Evolutionary conservation across 73 alveolate species (phyloP).

Genomic region (Paramecium sonneborni): DNA sequence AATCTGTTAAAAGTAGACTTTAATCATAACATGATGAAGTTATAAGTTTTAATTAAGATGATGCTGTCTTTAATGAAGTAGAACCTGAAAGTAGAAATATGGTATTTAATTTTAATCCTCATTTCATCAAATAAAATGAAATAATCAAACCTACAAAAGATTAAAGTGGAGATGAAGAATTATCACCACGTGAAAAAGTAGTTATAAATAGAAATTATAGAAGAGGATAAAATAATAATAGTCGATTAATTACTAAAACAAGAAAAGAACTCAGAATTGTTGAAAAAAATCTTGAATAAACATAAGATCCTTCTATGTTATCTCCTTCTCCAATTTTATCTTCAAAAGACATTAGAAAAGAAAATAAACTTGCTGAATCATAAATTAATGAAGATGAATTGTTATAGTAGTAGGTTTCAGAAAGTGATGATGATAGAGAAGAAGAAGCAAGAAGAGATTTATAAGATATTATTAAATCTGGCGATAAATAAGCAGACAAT

Average conservation of each 20-base stretch:
- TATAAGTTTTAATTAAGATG: constrained; percentile 32
- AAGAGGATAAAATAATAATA: not conserved
- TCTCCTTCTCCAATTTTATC: constrained; percentile 2
- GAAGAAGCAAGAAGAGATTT: not conserved
- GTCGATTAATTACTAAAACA: not conserved
- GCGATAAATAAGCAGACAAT: not conserved
- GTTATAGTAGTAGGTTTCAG: not conserved
- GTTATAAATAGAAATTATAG: not conserved
- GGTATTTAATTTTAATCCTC: constrained; percentile 35
- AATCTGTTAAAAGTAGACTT: constrained; percentile 39
- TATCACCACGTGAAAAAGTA: not conserved
- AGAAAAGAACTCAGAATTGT: not conserved
- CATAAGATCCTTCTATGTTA: not conserved
- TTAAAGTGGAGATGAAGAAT: constrained; percentile 21
- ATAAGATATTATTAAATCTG: not conserved
- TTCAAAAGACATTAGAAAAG: constrained; percentile 1
- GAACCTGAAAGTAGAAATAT: not conserved
- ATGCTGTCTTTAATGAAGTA: constrained; percentile 40
- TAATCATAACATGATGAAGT: constrained; percentile 41
- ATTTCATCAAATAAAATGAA: not conserved
- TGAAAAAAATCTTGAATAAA: not conserved
- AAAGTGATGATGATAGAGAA: constrained; percentile 1
- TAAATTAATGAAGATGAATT: not conserved
- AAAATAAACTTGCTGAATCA: not conserved
- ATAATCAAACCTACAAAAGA: not conserved